Evolutionary conservation across 495 filamentous ascomycete genomes (phyloP).

Genomic region (Penicillium bialowiezense): DNA sequence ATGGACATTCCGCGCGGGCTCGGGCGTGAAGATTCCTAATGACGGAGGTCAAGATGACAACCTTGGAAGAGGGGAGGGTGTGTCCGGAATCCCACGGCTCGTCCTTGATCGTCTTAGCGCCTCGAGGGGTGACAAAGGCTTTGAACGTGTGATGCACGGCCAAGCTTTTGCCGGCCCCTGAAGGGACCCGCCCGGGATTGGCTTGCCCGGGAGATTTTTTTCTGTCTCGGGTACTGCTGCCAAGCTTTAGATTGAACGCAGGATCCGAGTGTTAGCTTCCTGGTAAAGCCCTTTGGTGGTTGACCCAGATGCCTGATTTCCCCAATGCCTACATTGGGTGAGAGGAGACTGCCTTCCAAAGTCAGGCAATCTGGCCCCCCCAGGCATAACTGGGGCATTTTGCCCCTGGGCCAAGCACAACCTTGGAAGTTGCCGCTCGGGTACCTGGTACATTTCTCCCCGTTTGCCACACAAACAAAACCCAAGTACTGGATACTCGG

Average conservation of each 20-base stretch:
- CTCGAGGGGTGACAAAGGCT: neutral
- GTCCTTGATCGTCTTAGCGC: neutral
- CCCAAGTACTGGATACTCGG: too few relatives aligned
- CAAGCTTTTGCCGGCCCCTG: constrained; percentile 1
- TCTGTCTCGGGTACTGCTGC: neutral
- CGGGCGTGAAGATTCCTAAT: constrained; percentile 16
- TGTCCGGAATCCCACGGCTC: neutral
- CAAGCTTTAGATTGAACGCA: neutral
- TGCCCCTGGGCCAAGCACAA: too few relatives aligned
- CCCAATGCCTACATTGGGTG: too few relatives aligned
- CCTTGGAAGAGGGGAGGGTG: neutral
- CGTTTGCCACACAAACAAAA: too few relatives aligned
- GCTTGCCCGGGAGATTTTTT: neutral
- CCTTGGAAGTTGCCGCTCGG: neutral
- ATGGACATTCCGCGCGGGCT: constrained; percentile 18
- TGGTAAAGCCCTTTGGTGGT: too few relatives aligned
- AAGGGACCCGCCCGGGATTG: neutral
- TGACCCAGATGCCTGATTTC: too few relatives aligned
- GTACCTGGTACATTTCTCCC: too few relatives aligned
- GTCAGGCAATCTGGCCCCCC: too few relatives aligned
- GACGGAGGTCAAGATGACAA: constrained; percentile 5
- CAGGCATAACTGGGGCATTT: too few relatives aligned
- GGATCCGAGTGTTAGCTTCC: too few relatives aligned
- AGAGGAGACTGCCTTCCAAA: too few relatives aligned
- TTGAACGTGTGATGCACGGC: neutral